These are phyloP conservation scores for Diaporthe sp. DNA, from an alignment of 2,329 filamentous ascomycete species.

Conservation along the genomic window DNA sequence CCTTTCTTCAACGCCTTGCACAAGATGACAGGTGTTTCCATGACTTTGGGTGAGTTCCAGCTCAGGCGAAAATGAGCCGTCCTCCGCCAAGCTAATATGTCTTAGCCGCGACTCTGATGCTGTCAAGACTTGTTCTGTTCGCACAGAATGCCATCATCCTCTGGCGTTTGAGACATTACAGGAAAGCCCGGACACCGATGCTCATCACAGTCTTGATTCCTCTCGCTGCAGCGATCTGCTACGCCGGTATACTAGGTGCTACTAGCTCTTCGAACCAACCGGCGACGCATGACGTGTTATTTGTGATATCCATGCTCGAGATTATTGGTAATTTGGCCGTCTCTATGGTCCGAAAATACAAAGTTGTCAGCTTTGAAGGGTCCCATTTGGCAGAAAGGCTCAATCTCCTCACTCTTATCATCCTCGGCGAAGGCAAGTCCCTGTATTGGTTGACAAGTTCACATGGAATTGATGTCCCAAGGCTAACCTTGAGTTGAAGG, in stretches of 20 bases:
- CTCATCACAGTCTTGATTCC: conserved; percentile 46
- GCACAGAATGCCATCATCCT: conserved; percentile 65
- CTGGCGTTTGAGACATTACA: conserved; percentile 51
- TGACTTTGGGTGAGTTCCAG: not conserved
- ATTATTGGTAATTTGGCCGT: conserved; percentile 63
- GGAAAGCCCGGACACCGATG: conserved; percentile 6
- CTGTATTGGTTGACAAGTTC: no score
- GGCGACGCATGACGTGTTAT: conserved; percentile 52
- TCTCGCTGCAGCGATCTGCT: conserved; percentile 51
- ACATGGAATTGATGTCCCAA: not conserved
- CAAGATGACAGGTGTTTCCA: conserved; percentile 11
- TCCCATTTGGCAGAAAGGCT: conserved; percentile 75
- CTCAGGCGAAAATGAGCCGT: no score
- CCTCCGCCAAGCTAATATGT: not conserved
- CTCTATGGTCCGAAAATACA: conserved; percentile 61
- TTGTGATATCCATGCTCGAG: conserved; percentile 71
- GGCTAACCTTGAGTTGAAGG: not conserved
- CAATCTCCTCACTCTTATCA: conserved; percentile 73
- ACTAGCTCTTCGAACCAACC: conserved; percentile 52
- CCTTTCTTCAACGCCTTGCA: conserved; percentile 26
- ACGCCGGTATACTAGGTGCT: conserved; percentile 50
- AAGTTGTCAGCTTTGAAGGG: conserved; percentile 70
- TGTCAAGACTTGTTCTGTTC: conserved; percentile 65
- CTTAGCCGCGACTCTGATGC: conserved; percentile 59
- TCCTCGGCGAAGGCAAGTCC: conserved; percentile 68